Base-by-base conservation (phyloP, 352 stramenopile species). In the Lagenidium giganteum region DNA sequence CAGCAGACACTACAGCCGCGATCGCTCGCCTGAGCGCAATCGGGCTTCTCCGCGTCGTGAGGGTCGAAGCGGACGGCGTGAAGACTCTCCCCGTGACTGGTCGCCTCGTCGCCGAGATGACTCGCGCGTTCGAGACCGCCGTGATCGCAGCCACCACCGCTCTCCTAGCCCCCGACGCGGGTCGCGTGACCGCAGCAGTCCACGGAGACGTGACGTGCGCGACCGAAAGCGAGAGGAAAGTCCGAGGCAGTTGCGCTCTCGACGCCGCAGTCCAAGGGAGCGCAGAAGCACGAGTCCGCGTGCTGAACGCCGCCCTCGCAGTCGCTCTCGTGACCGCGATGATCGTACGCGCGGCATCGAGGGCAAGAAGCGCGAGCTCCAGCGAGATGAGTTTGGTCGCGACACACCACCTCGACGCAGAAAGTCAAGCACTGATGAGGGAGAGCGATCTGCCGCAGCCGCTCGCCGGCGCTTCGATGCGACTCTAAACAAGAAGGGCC, bases 31-130 rank as follows among this genome's bases (percentile, higher is more conserved):
- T 36, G 38, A 29, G 6, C 54, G 39, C 34, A 41, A 46, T 36
- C 28, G 22, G 4, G 27, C 40, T 7, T 47, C 40, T 22, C 40
- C 40, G 7, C 40, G 28, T 18, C n/a, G n/a, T n/a, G 31, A 45
- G 22, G 48, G 29, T 41, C 44, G 29, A 47, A 47, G 42, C 8
- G 61, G 30, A 48, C 46, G 42, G 55, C 42, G 42, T n/a, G n/a
- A n/a, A n/a, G n/a, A n/a, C n/a, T n/a, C n/a, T n/a, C n/a, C n/a
- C n/a, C n/a, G n/a, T n/a, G n/a, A n/a, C n/a, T n/a, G n/a, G n/a
- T n/a, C n/a, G n/a, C n/a, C n/a, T n/a, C n/a, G n/a, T n/a, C n/a
- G n/a, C n/a, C n/a, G n/a, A n/a, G n/a, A n/a, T n/a, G n/a, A n/a
- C n/a, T n/a, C n/a, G n/a, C n/a, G n/a, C n/a, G n/a, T n/a, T n/a